Evolutionary conservation across 192 early-diverging fungal genomes (phyloP).

Genomic region (Gonapodya prolifera): DNA sequence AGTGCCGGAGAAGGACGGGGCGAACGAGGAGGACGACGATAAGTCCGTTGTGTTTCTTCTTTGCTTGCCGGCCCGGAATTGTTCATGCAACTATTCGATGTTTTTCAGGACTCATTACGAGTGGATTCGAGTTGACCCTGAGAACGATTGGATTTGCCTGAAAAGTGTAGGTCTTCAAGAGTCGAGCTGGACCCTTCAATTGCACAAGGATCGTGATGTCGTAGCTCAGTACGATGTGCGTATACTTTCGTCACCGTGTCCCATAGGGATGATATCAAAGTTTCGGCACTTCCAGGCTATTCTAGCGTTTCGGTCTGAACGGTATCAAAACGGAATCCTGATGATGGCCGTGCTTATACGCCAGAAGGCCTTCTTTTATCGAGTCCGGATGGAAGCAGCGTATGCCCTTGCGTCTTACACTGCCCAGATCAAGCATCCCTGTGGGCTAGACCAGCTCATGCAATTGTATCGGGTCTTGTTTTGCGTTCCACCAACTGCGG

Average conservation of each 20-base stretch:
- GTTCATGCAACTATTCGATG: neutral
- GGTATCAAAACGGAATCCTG: neutral
- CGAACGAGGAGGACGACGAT: constrained; percentile 17
- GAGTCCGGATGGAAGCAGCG: constrained; percentile 72
- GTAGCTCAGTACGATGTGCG: constrained; percentile 74
- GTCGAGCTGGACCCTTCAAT: constrained; percentile 91
- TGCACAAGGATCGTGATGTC: constrained; percentile 81
- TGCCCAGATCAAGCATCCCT: neutral
- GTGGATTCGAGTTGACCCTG: constrained; percentile 92
- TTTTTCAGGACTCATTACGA: constrained; percentile 54
- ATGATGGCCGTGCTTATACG: neutral
- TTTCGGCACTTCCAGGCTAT: constrained; percentile 33
- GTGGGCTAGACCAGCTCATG: neutral
- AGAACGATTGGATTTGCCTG: constrained; percentile 83
- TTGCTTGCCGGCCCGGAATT: no score
- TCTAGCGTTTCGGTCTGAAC: constrained; percentile 27
- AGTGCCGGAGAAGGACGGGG: constrained; percentile 24
- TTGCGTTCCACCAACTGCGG: constrained; percentile 36
- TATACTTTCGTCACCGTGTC: no score
- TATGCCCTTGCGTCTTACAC: constrained; percentile 40
- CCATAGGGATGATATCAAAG: no score
- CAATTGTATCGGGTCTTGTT: constrained; percentile 60
- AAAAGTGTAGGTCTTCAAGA: constrained; percentile 77
- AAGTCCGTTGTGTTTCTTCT: neutral
- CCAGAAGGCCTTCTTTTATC: constrained; percentile 70